phyloP scores from a whole-genome alignment of 495 filamentous ascomycete species.

The Diplogelasinospora grovesii region DNA sequence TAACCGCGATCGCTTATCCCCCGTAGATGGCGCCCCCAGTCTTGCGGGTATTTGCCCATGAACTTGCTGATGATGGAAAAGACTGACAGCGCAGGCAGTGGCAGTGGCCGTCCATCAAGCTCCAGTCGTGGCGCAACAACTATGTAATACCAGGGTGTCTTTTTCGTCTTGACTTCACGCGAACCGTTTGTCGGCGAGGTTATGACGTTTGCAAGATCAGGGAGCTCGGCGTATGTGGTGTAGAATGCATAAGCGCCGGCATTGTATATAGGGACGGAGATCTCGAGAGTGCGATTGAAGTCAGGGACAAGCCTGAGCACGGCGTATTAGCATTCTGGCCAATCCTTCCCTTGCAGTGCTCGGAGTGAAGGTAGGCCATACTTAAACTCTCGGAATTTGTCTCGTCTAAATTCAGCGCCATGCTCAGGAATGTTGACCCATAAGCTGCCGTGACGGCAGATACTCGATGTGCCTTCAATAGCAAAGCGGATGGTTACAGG shows the following conservation, averaged over 20 bases:
- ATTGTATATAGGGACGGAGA: constrained; percentile 73
- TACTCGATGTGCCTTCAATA: constrained; percentile 93
- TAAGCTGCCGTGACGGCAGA: constrained; percentile 85
- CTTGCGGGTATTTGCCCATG: constrained; percentile 82
- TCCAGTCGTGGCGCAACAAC: constrained; percentile 83
- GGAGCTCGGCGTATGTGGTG: constrained; percentile 83
- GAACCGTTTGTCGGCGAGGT: constrained; percentile 30
- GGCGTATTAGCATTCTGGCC: constrained; percentile 3
- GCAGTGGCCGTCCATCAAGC: constrained; percentile 60
- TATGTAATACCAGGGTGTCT: constrained; percentile 77
- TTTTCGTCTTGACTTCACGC: constrained; percentile 42
- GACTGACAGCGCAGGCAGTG: constrained; percentile 78
- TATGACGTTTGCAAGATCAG: constrained; percentile 61
- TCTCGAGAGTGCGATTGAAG: constrained; percentile 85
- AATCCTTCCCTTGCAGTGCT: not conserved
- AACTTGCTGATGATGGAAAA: constrained; percentile 97
- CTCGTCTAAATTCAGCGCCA: constrained; percentile 65
- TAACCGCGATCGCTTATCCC: constrained; percentile 87
- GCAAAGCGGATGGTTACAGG: constrained; percentile 80
- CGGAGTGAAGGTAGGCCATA: constrained; percentile 30
- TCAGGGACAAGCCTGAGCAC: constrained; percentile 68
- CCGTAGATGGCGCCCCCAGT: constrained; percentile 82
- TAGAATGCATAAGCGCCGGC: constrained; percentile 97
- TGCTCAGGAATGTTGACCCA: constrained; percentile 90
- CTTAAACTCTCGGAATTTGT: constrained; percentile 80